Evolutionary conservation across 2,329 filamentous ascomycete species (phyloP).

Genomic region (Parastagonospora avenae): DNA sequence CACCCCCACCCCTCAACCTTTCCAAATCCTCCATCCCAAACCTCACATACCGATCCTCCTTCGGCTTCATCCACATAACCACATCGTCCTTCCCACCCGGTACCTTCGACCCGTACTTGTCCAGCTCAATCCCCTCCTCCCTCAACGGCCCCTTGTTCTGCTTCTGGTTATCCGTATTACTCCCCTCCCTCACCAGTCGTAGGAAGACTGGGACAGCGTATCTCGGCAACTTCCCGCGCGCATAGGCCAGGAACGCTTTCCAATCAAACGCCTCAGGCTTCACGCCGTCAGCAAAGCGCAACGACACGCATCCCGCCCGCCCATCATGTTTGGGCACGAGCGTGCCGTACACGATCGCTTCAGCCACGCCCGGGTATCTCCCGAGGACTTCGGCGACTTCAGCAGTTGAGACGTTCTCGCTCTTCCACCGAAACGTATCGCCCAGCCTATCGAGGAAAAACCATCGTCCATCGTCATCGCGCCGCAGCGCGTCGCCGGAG

Average conservation of each 20-base stretch:
- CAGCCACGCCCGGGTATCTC: constrained; percentile 46
- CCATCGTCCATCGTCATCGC: constrained; percentile 52
- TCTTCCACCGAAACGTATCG: constrained; percentile 56
- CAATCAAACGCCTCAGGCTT: constrained; percentile 34
- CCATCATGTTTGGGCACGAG: constrained; percentile 51
- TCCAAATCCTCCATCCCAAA: constrained; percentile 28
- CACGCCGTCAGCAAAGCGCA: constrained; percentile 57
- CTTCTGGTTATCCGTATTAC: constrained; percentile 75
- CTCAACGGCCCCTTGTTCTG: constrained; percentile 75
- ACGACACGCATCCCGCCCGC: constrained; percentile 61
- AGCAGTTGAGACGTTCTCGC: constrained; percentile 54
- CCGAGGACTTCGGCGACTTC: constrained; percentile 53
- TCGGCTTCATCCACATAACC: constrained; percentile 36
- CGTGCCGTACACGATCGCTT: constrained; percentile 55
- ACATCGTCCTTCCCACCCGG: constrained; percentile 25
- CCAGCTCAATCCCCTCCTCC: constrained; percentile 67
- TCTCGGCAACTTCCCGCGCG: constrained; percentile 57
- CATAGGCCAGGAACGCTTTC: constrained; percentile 27
- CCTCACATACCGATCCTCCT: constrained; percentile 26
- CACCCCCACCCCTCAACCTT: constrained; percentile 22
- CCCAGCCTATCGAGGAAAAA: constrained; percentile 54
- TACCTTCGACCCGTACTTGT: constrained; percentile 36
- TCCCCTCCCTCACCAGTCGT: constrained; percentile 61
- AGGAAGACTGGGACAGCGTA: constrained; percentile 79
- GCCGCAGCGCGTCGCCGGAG: constrained; percentile 51